phyloP scores from a whole-genome alignment of 768 basidiomycete genomes.

The Rubroboletus satanas region DNA sequence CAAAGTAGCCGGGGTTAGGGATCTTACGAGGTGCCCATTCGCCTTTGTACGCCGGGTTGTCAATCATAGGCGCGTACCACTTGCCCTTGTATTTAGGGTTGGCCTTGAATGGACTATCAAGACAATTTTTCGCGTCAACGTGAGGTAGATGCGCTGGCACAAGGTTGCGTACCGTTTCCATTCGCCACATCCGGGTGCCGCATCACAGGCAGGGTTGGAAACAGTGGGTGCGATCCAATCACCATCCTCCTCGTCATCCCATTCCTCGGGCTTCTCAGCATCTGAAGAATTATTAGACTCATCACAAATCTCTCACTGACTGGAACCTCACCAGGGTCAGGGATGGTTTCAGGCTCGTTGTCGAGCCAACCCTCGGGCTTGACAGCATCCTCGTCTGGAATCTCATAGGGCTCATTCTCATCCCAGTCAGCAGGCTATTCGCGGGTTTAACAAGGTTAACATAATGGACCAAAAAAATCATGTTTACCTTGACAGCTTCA shows the following conservation, averaged over 20 bases:
- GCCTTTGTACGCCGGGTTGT: conserved; percentile 98
- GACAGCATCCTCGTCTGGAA: conserved; percentile 78
- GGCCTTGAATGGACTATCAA: conserved; percentile 68
- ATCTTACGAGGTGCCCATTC: conserved; percentile 91
- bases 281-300: conserved; percentile 39
- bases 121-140: background rate
- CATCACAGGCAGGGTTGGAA: conserved; percentile 85
- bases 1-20: conserved; percentile 85
- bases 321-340: conserved; percentile 71
- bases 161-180: conserved; percentile 65
- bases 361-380: conserved; percentile 98
- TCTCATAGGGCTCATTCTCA: conserved; percentile 92
- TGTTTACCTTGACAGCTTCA: conserved; percentile 68
- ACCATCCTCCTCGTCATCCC: conserved; percentile 99
- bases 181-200: conserved; percentile 90
- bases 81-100: conserved; percentile 98
- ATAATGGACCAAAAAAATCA: background rate
- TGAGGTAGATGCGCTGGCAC: background rate
- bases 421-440: conserved; percentile 90
- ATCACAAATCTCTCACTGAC: background rate
- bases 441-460: background rate
- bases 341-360: conserved; percentile 71
- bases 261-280: conserved; percentile 95
- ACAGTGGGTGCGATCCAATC: conserved; percentile 94
- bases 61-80: conserved; percentile 92